Evolutionary conservation across 208 protist species (phyloP), one percentile per base, ranked within the genome.

Genomic region (Wallacemonas sp.): DNA sequence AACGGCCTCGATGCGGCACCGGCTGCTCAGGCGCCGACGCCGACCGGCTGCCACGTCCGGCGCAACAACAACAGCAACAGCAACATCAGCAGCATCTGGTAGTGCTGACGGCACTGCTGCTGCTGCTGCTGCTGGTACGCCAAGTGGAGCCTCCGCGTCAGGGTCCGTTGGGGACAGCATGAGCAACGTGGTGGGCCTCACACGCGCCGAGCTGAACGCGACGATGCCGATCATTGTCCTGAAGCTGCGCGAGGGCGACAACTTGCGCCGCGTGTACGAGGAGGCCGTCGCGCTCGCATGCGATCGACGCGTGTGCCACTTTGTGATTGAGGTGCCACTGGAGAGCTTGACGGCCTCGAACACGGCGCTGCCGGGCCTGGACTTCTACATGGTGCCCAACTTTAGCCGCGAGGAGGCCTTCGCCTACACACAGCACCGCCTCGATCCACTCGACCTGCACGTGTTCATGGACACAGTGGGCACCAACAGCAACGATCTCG

Each of bases 401-500:
- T 94, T 94, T 56, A 83, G 55, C 44, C 66, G 73, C 26, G 63
- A 65, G n/a, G 79, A 94, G 70, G 85, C 81, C 5, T 94, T 82
- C 33, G 44, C 74, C 52, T 92, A 92, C 75, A 87, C 80, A 23
- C 70, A 90, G 30, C 80, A 92, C 61, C 65, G 71, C 26, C 83
- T 94, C 5, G 85, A 94, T 63, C 78, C 88, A 1, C 71, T 94
- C 1, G 83, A 87, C 23, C 56, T 92, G 63, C 69, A 76, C 54
- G 43, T 74, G 36, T 94, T 94, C 29, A 49, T 92, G 12, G 79
- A 90, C 19, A 75, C 83, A 0, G 80, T 87, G 26, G 88, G 85
- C 16, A 91, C 88, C 46, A 94, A 91, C 80, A 90, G 87, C 71
- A 92, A 89, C 67, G 88, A 92, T 38, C 48, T 95, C 16, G 88